These are phyloP conservation scores for Tylopilus sp. DNA, from an alignment of 1,284 basidiomycete species.

Conservation along the genomic window DNA sequence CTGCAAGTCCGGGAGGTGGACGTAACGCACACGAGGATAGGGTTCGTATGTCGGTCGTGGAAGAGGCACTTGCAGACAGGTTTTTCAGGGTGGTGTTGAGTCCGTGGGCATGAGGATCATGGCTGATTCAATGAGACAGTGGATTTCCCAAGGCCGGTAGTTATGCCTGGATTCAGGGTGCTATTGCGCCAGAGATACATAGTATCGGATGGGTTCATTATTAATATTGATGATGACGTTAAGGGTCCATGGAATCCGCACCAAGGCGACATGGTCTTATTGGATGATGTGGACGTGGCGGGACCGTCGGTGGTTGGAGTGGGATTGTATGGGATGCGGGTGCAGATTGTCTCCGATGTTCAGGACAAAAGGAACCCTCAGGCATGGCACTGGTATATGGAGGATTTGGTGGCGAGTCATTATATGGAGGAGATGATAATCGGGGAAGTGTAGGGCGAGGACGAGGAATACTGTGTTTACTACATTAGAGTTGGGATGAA, in stretches of 20 bases:
- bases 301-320: slow-evolving; percentile 52
- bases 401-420: too few relatives aligned
- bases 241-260: slow-evolving; percentile 55
- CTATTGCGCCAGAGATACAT: slow-evolving; percentile 15
- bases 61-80: slow-evolving; percentile 24
- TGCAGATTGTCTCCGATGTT: too few relatives aligned
- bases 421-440: too few relatives aligned
- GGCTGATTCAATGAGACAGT: slow-evolving; percentile 31
- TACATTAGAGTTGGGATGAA: too few relatives aligned
- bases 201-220: slow-evolving; percentile 3
- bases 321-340: too few relatives aligned
- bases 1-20: slow-evolving; percentile 52
- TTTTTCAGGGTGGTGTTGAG: slow-evolving; percentile 37
- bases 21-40: slow-evolving; percentile 37
- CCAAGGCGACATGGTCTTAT: slow-evolving; percentile 64
- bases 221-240: slow-evolving; percentile 1
- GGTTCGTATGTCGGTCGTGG: slow-evolving; percentile 37
- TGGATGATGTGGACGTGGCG: slow-evolving; percentile 51
- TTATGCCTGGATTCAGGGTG: slow-evolving; percentile 25
- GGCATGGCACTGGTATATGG: too few relatives aligned
- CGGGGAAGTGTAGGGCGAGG: too few relatives aligned
- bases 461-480: too few relatives aligned
- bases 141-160: slow-evolving; percentile 33
- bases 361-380: too few relatives aligned
- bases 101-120: slow-evolving; percentile 38